Evolutionary conservation across 305 asterid species (phyloP), one percentile per base, ranked within the genome.

Genomic region (Petunia hybrid): DNA sequence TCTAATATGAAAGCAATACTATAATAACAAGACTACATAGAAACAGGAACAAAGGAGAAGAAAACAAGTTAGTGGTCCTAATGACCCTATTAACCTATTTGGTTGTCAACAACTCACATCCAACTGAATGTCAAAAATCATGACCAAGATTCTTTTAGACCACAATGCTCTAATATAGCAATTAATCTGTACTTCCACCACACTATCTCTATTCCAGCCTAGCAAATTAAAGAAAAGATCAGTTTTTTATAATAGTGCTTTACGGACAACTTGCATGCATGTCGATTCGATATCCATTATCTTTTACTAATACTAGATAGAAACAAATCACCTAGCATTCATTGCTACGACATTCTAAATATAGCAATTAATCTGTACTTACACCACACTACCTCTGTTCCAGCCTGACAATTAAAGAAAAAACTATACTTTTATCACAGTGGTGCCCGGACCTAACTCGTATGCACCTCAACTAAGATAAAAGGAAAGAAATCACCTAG

Each of bases 41-140:
- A 14, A 40, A 66, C 6, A 40, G 5, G 53, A 74, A 74, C 38
- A 74, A 53, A 74, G 64, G 38, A 53, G 13, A 53, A 74, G 38
- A 55, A 74, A 74, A 74, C 78, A 74, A 74, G 43, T 36, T 38
- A 36, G 79, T 74, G 79, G 79, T 74, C 79, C 79, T 22, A 22
- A 53, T 74, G 53, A 38, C 79, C 64, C 63, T 35, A 74, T 7
- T 22, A 36, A 63, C 79, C 31, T 74, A 48, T 74, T 74, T 74
- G 64, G 79, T 36, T 74, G 79, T 74, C 79, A 74, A 74, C 64
- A 74, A 14, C 79, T 38, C 36, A 53, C 8, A 74, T 53, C 35
- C 62, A 80, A 12, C 65, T 10, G 41, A 75, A 10, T 35, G 8
- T 36, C 5, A 56, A 80, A 59, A 38, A 69, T 69, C 71, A 12